phyloP scores from a whole-genome alignment of 2,329 filamentous ascomycete species.

The Aspergillus sp. region DNA sequence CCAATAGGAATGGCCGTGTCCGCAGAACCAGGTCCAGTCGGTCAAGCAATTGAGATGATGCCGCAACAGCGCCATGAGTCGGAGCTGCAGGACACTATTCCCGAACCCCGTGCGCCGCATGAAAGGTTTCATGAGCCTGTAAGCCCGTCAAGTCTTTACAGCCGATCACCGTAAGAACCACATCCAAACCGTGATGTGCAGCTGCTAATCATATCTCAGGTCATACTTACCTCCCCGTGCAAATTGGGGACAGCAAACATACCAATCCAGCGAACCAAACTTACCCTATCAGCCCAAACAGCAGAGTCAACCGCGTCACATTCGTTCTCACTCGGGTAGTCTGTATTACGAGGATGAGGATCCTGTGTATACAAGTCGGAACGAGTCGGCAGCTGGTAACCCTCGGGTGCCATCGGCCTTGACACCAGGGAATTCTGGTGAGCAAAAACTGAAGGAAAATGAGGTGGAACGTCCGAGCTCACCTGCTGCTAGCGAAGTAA shows the following conservation, averaged over 20 bases:
- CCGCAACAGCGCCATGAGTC: conserved; percentile 56
- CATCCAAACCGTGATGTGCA: neutral
- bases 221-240: conserved; percentile 54
- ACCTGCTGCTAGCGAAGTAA: conserved; percentile 77
- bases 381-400: conserved; percentile 34
- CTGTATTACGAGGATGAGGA: conserved; percentile 93
- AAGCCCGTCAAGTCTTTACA: conserved; percentile 75
- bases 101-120: conserved; percentile 29
- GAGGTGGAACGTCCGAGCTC: conserved; percentile 67
- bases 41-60: conserved; percentile 81
- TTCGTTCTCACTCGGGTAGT: conserved; percentile 42
- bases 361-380: conserved; percentile 70
- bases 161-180: conserved; percentile 69
- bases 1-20: conserved; percentile 41
- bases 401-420: conserved; percentile 40
- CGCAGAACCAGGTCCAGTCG: conserved; percentile 51
- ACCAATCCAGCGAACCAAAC: conserved; percentile 25
- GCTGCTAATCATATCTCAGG: conserved; percentile 14
- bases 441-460: conserved; percentile 52
- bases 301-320: conserved; percentile 29
- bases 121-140: conserved; percentile 36
- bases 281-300: conserved; percentile 28
- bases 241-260: conserved; percentile 36
- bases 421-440: conserved; percentile 45
- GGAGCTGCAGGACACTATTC: conserved; percentile 40